Conservation (phyloP, 345 rosid genomes). For the Carallia brachiata region DNA sequence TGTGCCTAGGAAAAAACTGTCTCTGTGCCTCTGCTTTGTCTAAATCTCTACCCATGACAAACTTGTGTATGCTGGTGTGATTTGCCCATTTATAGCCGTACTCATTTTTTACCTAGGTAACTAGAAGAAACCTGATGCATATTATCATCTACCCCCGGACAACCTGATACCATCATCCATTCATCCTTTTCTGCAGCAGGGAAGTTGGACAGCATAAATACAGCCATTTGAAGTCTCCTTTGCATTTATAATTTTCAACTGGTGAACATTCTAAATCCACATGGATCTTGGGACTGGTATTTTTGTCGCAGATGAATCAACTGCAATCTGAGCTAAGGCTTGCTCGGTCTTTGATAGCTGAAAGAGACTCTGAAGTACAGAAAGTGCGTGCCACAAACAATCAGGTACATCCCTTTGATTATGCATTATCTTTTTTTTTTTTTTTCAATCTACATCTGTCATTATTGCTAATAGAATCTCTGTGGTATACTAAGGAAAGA, state of each 20-base stretch:
- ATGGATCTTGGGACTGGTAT: slow-evolving; percentile 3
- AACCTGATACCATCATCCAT: no score
- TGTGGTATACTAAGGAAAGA: neutral
- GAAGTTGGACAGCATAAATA: no score
- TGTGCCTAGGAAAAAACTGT: no score
- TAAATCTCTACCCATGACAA: no score
- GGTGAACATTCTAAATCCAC: neutral
- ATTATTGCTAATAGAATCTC: neutral
- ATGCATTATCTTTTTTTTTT: neutral
- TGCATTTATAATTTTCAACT: neutral
- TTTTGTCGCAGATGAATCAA: slow-evolving; percentile 68
- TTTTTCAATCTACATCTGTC: no score
- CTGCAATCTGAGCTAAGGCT: slow-evolving; percentile 86
- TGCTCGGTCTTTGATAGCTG: slow-evolving; percentile 85
- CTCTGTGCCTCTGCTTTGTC: no score
- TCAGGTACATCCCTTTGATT: slow-evolving; percentile 47
- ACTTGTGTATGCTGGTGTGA: no score
- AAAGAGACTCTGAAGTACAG: slow-evolving; percentile 82
- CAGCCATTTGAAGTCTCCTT: neutral
- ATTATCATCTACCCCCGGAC: no score
- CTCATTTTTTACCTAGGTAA: no score
- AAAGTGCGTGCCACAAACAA: slow-evolving; percentile 67
- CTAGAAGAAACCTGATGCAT: no score
- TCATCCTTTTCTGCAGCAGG: no score
- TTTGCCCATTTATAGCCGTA: no score